These are phyloP conservation scores for Laetiporus sulphureus DNA, from an alignment of 1,284 basidiomycete species.

Conservation along the genomic window DNA sequence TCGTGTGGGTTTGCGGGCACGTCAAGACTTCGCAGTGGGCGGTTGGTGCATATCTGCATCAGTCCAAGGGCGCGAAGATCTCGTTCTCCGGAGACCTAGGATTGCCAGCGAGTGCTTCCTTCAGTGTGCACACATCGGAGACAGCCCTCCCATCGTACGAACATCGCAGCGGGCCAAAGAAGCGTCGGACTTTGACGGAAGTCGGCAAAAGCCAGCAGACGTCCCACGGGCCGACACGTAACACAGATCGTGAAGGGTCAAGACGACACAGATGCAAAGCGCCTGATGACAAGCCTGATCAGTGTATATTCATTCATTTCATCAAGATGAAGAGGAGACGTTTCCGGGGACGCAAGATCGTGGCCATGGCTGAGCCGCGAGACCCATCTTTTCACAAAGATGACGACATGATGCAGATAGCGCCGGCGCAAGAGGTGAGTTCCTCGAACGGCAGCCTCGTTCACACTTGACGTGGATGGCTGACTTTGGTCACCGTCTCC, in stretches of 20 bases:
- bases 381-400: too few species aligned
- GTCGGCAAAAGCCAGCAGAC: neutral
- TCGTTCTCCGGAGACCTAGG: slow-evolving; percentile 1
- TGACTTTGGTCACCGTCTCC: neutral
- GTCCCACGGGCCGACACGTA: too few species aligned
- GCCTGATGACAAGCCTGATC: too few species aligned
- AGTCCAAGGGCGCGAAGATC: neutral
- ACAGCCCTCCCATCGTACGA: neutral
- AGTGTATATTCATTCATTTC: slow-evolving; percentile 2
- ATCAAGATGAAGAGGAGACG: slow-evolving; percentile 2
- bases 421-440: too few species aligned
- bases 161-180: slow-evolving; percentile 2
- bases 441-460: neutral
- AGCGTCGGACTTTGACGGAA: neutral
- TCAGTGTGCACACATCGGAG: neutral
- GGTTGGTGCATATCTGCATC: slow-evolving; percentile 2
- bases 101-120: neutral
- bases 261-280: too few species aligned
- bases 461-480: neutral
- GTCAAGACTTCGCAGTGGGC: slow-evolving; percentile 12
- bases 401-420: too few species aligned
- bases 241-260: too few species aligned
- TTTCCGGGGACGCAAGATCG: too few species aligned
- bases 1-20: slow-evolving; percentile 8
- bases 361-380: too few species aligned